Evolutionary conservation across 257 asterid species (phyloP), one percentile per base, ranked within the genome.

Genomic region (Petunia secreta): DNA sequence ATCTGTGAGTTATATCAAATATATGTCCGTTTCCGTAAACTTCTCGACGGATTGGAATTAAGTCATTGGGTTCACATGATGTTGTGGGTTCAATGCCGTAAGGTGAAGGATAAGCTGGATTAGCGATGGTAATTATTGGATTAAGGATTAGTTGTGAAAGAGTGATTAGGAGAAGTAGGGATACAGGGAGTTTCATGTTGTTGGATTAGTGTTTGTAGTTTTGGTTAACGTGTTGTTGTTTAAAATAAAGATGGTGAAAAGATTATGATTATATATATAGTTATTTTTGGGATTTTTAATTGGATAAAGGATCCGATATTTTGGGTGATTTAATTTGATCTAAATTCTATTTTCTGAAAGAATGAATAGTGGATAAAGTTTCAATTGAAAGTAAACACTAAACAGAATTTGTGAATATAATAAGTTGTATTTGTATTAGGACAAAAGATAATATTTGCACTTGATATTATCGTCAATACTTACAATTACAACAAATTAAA

Each of bases 21-120:
- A 95, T 92, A 54, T 97, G 86, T 14, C 99, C 99, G 14, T 89
- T 91, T 0, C 92, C 99, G 85, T 92, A 89, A 14, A 89, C 97
- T 80, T 95, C 97, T 2, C 93, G 97, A 36, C 97, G 97, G 60
- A 89, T 85, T 11, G 99, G 97, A 4, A 82, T 55, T 78, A 84
- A 87, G 16, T 83, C 84, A 44, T 82, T 89, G 57, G 83, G 37
- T 16, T 38, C 54, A 36, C 15, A 64, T 4, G 65, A 37, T 50
- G 92, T 54, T 16, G 85, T 5, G 63, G 9, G 15, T 25, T 64
- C 82, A 36, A 52, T 67, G n/a, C 76, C 82, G 16, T 79, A 79
- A 2, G 82, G 77, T 25, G 76, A 36, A 0, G 82, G 82, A 69
- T 64, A 79, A 44, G 82, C 82, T 14, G 76, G 80, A 77, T 79